These are phyloP conservation scores for Marchantia polymorpha DNA, from an alignment of 225 moss, liverwort and hornwort genomes.

Conservation along the genomic window DNA sequence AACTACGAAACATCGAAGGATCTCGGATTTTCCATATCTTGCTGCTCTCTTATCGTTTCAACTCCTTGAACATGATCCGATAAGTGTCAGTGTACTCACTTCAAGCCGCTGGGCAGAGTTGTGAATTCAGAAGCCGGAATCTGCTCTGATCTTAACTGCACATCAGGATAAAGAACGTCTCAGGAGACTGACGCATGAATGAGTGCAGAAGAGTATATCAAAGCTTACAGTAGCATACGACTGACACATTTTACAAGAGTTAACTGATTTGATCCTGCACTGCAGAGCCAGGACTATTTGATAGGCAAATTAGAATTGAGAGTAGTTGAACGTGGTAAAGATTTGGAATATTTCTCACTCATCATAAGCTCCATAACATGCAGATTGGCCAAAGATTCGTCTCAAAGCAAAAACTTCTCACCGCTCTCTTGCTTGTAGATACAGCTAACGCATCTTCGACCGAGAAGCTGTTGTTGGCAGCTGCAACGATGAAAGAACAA, in stretches of 20 bases:
- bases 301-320: too few species aligned
- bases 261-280: too few species aligned
- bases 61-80: not conserved
- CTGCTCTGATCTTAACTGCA: conserved; percentile 74
- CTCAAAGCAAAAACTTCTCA: conserved; percentile 20
- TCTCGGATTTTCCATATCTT: not conserved
- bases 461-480: conserved; percentile 18
- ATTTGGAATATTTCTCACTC: too few species aligned
- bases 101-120: conserved; percentile 65
- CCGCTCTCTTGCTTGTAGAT: conserved; percentile 52
- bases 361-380: too few species aligned
- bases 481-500: conserved; percentile 13
- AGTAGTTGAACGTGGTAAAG: too few species aligned
- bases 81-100: conserved; percentile 34
- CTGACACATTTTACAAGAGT: too few species aligned
- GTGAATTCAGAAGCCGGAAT: conserved; percentile 79
- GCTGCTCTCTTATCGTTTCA: not conserved
- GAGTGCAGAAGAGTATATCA: not conserved
- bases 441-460: conserved; percentile 33
- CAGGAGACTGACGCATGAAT: not conserved
- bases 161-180: not conserved
- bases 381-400: too few species aligned
- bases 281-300: too few species aligned
- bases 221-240: too few species aligned
- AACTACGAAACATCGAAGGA: too few species aligned